These are phyloP conservation scores for Podospora fimiseda DNA, from an alignment of 495 filamentous ascomycete species.

Conservation along the genomic window DNA sequence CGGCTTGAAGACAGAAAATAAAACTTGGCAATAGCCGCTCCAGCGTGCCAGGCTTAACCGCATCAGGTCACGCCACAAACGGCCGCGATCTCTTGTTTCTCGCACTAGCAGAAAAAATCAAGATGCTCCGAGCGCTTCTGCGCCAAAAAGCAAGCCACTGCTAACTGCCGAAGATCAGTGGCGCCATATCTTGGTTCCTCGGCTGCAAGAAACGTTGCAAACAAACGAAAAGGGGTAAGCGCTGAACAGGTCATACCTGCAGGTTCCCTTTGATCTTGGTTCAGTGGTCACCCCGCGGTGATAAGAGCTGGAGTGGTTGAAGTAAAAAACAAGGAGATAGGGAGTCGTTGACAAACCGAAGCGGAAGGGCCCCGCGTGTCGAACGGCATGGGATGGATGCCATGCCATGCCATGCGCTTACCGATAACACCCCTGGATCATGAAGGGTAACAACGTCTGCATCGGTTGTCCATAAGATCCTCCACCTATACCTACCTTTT, in stretches of 20 bases:
- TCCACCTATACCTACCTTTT: not conserved
- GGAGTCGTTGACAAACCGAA: too few relatives aligned
- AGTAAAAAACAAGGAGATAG: too few relatives aligned
- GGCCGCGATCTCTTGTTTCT: not conserved
- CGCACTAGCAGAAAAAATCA: not conserved
- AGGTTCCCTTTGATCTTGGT: too few relatives aligned
- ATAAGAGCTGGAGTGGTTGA: too few relatives aligned
- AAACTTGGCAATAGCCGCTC: not conserved
- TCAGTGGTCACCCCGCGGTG: too few relatives aligned
- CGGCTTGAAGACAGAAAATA: not conserved
- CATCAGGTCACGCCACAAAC: not conserved
- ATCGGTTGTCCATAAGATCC: not conserved
- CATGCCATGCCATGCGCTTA: not conserved
- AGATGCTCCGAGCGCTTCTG: not conserved
- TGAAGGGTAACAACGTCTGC: not conserved
- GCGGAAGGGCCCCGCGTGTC: not conserved
- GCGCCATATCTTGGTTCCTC: not conserved
- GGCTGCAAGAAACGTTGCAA: too few relatives aligned
- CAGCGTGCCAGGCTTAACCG: not conserved
- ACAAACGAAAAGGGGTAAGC: too few relatives aligned
- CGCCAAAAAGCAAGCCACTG: not conserved
- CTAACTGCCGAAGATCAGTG: slow-evolving; percentile 4
- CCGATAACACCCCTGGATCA: not conserved
- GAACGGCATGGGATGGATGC: too few relatives aligned
- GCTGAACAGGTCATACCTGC: too few relatives aligned